Base-by-base conservation (phyloP, 2,329 filamentous ascomycete genomes). In the Meredithiella fracta region DNA sequence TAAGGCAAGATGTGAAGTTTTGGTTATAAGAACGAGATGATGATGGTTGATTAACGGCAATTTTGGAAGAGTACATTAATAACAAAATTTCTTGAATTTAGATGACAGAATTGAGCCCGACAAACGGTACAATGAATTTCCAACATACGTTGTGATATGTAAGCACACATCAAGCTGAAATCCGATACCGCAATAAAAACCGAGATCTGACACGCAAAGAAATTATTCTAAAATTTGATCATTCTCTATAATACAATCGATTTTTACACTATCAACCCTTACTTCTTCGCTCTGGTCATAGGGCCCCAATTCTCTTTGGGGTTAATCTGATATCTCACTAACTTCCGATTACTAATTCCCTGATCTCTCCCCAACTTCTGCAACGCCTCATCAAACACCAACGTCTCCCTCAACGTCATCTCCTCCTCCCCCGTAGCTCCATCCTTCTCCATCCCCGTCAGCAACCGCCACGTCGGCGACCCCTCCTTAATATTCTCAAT, bases 301-400 rank as follows among this genome's bases (percentile, higher is more conserved):
- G 92, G 92, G 0, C 92, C 92, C 92, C 92, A 98, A 67, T 97
- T 92, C 64, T 88, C 83, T 59, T 84, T 75, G 49, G 92, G 92
- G 65, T 97, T 97, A 59, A 83, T 71, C 71, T 95, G 92, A 68
- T 96, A 98, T 60, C 91, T 76, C 55, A 94, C 81, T 49, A 94
- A 74, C 61, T 82, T 84, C 65, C 79, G 83, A 58, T 72, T 75
- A 54, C 78, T 76, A 60, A 73, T 77, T 59, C 87, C 82, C 11
- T 49, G 20, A 38, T 58, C 53, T 62, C 75, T 82, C 0, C 90
- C 91, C 11, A 96, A 73, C 55, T 73, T 67, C 67, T 88, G 89
- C 11, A 96, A 74, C 37, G 73, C 66, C 67, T 92, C 86, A 65
- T 97, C 83, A 66, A 98, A 97, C 0, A 72, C 65, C 14, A 73